phyloP scores from a whole-genome alignment of 495 filamentous ascomycete species.

The Daldinia childiae region DNA sequence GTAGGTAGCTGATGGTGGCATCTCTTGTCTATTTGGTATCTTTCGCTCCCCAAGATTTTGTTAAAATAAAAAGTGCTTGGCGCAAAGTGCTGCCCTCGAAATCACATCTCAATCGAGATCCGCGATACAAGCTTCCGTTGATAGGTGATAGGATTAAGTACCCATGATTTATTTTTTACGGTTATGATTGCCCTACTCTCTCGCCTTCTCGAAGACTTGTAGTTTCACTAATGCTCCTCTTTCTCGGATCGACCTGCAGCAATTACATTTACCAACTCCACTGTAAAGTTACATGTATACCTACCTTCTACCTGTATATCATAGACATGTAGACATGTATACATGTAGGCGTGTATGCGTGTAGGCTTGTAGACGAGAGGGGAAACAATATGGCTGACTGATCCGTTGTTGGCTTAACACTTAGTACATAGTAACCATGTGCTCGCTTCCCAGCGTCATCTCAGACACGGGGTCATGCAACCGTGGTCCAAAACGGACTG shows the following conservation, averaged over 20 bases:
- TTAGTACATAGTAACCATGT: conserved; percentile 20
- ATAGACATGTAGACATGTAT: conserved; percentile 2
- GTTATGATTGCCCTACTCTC: conserved; percentile 32
- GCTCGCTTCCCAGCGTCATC: conserved; percentile 42
- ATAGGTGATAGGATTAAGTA: conserved; percentile 23
- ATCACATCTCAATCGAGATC: conserved; percentile 40
- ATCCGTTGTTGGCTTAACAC: conserved; percentile 19
- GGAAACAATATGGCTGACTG: conserved; percentile 22
- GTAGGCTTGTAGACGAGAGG: conserved; percentile 4
- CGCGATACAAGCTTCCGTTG: conserved; percentile 22
- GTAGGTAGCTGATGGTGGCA: background rate
- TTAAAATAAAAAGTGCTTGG: background rate
- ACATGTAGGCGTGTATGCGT: no score
- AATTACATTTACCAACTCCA: conserved; percentile 24
- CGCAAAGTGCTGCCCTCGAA: conserved; percentile 10
- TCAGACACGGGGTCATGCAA: conserved; percentile 43
- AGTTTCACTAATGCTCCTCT: conserved; percentile 20
- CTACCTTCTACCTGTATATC: background rate
- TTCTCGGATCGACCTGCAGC: conserved; percentile 39
- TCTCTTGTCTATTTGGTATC: background rate
- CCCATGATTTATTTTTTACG: conserved; percentile 17
- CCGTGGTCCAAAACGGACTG: conserved; percentile 41
- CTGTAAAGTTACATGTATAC: conserved; percentile 21
- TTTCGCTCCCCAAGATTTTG: background rate
- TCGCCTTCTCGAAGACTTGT: conserved; percentile 18